These are phyloP conservation scores for Buddleja alternifolia DNA, from an alignment of 257 asterid species.

Conservation along the genomic window DNA sequence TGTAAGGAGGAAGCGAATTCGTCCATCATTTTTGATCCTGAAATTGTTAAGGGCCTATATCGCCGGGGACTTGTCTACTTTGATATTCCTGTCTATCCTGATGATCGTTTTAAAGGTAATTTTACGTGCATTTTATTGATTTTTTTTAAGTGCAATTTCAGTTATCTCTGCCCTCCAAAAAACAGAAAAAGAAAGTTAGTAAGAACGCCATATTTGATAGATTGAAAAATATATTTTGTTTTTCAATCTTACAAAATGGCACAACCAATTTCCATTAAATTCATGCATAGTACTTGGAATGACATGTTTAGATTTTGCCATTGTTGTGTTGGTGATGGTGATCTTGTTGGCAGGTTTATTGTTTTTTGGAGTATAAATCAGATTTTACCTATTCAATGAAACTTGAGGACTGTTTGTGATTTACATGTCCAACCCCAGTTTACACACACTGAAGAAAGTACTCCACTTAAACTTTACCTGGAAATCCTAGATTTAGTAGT, in stretches of 20 bases:
- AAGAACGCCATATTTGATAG: conserved; percentile 6
- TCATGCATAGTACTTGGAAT: conserved; percentile 12
- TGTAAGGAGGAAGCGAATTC: conserved; percentile 98
- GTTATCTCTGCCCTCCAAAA: not conserved
- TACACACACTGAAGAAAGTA: not conserved
- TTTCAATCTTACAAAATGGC: conserved; percentile 1
- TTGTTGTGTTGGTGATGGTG: conserved; percentile 4
- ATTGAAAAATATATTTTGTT: conserved; percentile 5
- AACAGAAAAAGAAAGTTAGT: not conserved
- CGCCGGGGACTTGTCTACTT: conserved; percentile 92
- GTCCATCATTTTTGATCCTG: conserved; percentile 89
- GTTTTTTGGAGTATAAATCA: conserved; percentile 15
- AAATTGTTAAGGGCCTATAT: conserved; percentile 76
- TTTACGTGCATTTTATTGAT: conserved; percentile 11
- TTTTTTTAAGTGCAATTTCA: not conserved
- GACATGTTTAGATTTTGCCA: conserved; percentile 16
- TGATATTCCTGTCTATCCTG: conserved; percentile 95
- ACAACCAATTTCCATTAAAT: conserved; percentile 4
- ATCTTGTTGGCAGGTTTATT: conserved; percentile 8
- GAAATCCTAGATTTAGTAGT: conserved; percentile 10
- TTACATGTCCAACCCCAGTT: conserved; percentile 24
- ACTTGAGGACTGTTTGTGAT: conserved; percentile 15
- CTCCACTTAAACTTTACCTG: not conserved
- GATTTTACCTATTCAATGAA: not conserved
- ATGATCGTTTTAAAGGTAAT: conserved; percentile 96